These are phyloP conservation scores for Euphorbia peplus DNA, from an alignment of 345 rosid species.

Conservation along the genomic window DNA sequence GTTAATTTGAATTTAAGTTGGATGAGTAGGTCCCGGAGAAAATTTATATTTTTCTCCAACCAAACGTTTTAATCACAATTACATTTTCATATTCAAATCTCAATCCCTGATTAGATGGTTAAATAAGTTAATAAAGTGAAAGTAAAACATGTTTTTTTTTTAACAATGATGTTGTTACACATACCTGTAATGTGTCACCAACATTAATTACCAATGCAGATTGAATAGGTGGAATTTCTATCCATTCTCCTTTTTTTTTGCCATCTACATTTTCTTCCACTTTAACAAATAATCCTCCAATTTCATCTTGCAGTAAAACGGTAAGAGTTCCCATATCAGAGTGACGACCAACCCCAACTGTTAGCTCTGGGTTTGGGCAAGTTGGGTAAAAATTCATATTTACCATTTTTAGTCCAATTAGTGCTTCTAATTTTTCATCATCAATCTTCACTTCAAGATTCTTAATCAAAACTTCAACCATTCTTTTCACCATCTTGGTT, in stretches of 20 bases:
- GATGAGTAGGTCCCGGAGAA: too few relatives aligned
- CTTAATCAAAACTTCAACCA: slow-evolving; percentile 36
- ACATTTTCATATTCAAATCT: too few relatives aligned
- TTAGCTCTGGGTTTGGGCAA: slow-evolving; percentile 58
- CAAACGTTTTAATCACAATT: too few relatives aligned
- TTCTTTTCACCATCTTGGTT: slow-evolving; percentile 34
- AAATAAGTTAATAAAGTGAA: too few relatives aligned
- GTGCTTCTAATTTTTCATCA: slow-evolving; percentile 35
- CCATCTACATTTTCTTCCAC: slow-evolving; percentile 23
- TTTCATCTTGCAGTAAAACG: slow-evolving; percentile 52
- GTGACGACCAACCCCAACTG: slow-evolving; percentile 61
- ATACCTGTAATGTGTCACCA: slow-evolving; percentile 20
- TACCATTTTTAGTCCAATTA: slow-evolving; percentile 40
- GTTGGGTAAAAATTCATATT: slow-evolving; percentile 60
- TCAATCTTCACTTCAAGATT: slow-evolving; percentile 40
- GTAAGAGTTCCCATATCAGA: slow-evolving; percentile 61
- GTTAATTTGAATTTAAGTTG: too few relatives aligned
- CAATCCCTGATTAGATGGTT: too few relatives aligned
- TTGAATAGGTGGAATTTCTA: slow-evolving; percentile 18
- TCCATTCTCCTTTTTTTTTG: slow-evolving; percentile 24
- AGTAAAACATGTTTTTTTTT: too few relatives aligned
- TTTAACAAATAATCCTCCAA: slow-evolving; percentile 62
- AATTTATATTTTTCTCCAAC: too few relatives aligned
- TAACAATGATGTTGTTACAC: too few relatives aligned
- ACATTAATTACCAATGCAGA: slow-evolving; percentile 22